Evolutionary conservation across 805 yeast genomes (phyloP), one percentile per base, ranked within the genome.

Genomic region (Pachysolen tannophilus): DNA sequence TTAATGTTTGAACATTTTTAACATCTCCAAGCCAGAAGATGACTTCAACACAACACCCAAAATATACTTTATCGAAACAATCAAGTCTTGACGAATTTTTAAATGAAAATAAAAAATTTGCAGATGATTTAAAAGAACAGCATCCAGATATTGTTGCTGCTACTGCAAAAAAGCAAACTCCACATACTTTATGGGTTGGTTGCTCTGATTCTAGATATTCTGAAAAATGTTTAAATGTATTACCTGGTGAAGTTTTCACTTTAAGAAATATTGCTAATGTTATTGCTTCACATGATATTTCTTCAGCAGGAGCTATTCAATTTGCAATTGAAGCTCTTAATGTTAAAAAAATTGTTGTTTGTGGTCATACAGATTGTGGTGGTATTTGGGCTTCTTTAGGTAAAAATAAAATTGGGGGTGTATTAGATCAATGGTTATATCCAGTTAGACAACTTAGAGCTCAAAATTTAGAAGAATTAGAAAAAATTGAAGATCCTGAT

Each of bases 281-380:
- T 24, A 68, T 87, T 34, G 70, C 75, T 36, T 66, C 80, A 18
- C 72, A 75, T 37, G 97, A 90, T 55, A 61, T 81, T 30, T 72
- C 86, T 27, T 68, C 81, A 14, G 76, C 75, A 53, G 79, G 94
- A 0, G 87, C 87, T 3, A 62, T 90, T 20, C 95, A 88, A 56
- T 85, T 84, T 50, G 94, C 95, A 5, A 75, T 90, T 45, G 87
- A 84, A 45, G 85, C 80, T 10, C 66, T 88, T 41, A 81, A 82
- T 50, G 94, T 90, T 26, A 70, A 68, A 44, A 85, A 83, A 52
- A 76, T 88, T 34, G 69, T 88, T 37, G 82, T 88, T 5, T 84
- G 95, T 59, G 97, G 97, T 3, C 97, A 88, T 60, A 82, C 92
- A 21, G 94, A 85, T 56, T 88, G 97, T 67, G 96, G 95, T 33